Percentiles rank a stretch among this genome's conserved stretches.
Evolutionary conservation across 1,284 basidiomycete genomes (phyloP).

Genomic region (Wolfiporia cocos): DNA sequence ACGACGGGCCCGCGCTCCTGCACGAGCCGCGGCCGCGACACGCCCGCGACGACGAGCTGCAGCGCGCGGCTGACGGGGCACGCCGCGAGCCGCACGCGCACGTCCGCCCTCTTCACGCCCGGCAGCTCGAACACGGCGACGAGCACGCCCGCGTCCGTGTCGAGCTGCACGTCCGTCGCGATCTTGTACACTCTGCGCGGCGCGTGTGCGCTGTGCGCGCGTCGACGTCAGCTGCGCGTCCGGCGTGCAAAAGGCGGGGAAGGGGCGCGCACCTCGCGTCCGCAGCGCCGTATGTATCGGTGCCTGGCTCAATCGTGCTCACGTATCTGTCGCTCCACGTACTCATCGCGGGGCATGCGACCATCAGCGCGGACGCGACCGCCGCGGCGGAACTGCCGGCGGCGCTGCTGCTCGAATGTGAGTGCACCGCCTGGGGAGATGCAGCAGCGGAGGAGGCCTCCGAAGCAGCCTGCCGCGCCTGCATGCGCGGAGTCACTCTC

Average conservation of each 20-base stretch:
- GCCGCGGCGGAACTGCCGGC: constrained; percentile 4
- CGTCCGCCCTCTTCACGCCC: constrained; percentile 46
- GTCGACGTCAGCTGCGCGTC: background rate
- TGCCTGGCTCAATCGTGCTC: constrained; percentile 5
- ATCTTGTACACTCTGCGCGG: constrained; percentile 30
- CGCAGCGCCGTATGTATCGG: constrained; percentile 4
- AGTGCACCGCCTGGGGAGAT: background rate
- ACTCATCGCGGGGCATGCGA: constrained; percentile 16
- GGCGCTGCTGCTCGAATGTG: constrained; percentile 3
- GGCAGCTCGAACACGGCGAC: constrained; percentile 59
- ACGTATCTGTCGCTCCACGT: constrained; percentile 15
- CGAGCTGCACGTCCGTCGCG: constrained; percentile 50
- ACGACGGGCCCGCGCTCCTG: constrained; percentile 26
- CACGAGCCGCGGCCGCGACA: constrained; percentile 27
- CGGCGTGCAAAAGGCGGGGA: background rate
- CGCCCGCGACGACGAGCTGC: constrained; percentile 48
- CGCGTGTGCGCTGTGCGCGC: constrained; percentile 2
- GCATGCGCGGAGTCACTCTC: constrained; percentile 16
- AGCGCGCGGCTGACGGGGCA: constrained; percentile 49
- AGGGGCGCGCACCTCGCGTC: no score
- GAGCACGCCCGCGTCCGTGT: constrained; percentile 37
- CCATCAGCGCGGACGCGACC: constrained; percentile 13
- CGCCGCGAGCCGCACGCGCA: constrained; percentile 47
- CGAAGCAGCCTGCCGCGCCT: constrained; percentile 14
- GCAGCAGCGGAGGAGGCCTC: constrained; percentile 1